Evolutionary conservation across 495 filamentous ascomycete species (phyloP), one percentile per base, ranked within the genome.

Genomic region (Lasiosphaeria miniovina): DNA sequence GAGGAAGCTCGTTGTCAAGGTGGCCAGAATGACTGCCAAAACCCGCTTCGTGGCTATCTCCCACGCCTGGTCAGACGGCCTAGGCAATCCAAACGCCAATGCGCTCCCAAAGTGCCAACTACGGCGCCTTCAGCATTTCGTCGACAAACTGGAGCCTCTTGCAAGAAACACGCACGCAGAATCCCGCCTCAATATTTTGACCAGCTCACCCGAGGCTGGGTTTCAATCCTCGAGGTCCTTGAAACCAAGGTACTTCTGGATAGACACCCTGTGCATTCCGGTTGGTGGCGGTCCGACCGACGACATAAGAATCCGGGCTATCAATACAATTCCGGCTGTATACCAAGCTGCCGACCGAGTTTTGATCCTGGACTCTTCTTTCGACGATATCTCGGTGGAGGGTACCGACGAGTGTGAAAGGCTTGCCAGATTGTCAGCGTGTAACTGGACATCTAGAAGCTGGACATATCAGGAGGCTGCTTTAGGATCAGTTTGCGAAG

Each of bases 181-280:
- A 10, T 10, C 35, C 14, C 55, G 61, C 33, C 54, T 65, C 14
- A 61, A 55, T 38, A 24, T 61, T 15, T 12, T 65, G 24, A 46
- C 12, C 2, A 57, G 50, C 57, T 65, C 63, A 5, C 55, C 61
- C 3, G 63, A 65, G 11, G 57, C 56, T 24, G 59, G 63, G 1
- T 65, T 65, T 36, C 65, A 63, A 40, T n/a, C 51, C 10, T 56
- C 61, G 1, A 50, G 38, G 41, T 11, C 54, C 1, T 36, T 52
- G 38, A 32, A 51, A 15, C 52, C 66, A 1, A 65, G 41, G 4
- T 68, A 58, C 40, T 60, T 68, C 34, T 68, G 66, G 66, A 65
- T 68, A 11, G 66, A 68, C 17, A 64, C 61, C 9, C 36, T 68
- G 9, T 68, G 66, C 7, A 65, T 68, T 55, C 66, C 66, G 9